Conservation (phyloP, 2,329 filamentous ascomycete species). For the Hypomyces perniciosus region DNA sequence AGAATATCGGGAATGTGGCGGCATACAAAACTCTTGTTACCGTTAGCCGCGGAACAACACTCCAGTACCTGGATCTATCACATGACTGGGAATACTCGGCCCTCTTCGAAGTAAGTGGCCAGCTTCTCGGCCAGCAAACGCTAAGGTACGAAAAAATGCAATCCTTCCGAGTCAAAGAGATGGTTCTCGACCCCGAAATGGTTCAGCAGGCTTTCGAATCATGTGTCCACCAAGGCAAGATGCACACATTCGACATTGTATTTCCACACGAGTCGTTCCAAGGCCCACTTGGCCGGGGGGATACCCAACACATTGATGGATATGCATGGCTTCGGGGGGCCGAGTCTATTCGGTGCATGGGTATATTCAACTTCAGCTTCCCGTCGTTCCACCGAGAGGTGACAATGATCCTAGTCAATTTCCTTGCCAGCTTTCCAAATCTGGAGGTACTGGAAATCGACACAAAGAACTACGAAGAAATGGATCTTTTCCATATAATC, state of each 20-base stretch:
- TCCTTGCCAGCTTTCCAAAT: conserved; percentile 32
- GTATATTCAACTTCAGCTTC: conserved; percentile 32
- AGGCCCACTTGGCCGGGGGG: conserved; percentile 20
- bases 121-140: neutral
- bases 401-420: conserved; percentile 27
- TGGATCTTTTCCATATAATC: conserved; percentile 25
- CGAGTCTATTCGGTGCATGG: conserved; percentile 27
- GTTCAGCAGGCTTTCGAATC: conserved; percentile 21
- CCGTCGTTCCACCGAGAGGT: conserved; percentile 22
- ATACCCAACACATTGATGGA: conserved; percentile 23
- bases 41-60: conserved; percentile 13
- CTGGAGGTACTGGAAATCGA: conserved; percentile 31
- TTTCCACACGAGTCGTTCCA: conserved; percentile 26
- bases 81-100: conserved; percentile 14
- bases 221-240: conserved; percentile 22
- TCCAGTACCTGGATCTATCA: conserved; percentile 28
- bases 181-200: conserved; percentile 20
- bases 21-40: neutral
- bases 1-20: too few species aligned
- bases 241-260: conserved; percentile 31
- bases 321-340: conserved; percentile 32
- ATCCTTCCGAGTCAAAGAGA: conserved; percentile 23
- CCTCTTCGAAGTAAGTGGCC: too few species aligned
- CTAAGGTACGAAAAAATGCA: conserved; percentile 21
- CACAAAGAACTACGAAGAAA: conserved; percentile 24